phyloP scores from a whole-genome alignment of 345 rosid genomes.

The Aquilaria yunnanensis region DNA sequence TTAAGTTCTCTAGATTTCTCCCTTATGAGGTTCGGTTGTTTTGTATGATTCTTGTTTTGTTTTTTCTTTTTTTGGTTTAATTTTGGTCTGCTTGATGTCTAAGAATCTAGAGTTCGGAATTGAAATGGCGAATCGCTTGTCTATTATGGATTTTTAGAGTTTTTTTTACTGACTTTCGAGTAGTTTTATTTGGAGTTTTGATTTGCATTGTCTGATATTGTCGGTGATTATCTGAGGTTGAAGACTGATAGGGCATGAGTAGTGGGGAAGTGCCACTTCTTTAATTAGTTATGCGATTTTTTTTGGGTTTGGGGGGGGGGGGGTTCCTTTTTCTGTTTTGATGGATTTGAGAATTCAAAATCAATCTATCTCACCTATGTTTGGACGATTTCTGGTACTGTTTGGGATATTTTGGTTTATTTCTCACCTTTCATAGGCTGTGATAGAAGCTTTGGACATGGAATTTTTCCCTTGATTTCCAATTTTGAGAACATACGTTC shows the following conservation, averaged over 20 bases:
- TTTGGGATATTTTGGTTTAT: too few species aligned
- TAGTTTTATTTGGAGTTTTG: neutral
- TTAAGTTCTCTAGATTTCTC: neutral
- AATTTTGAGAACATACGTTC: too few species aligned
- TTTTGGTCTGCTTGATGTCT: neutral
- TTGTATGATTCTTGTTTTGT: neutral
- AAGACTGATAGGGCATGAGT: neutral
- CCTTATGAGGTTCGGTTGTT: neutral
- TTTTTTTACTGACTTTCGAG: neutral
- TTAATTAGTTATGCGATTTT: neutral
- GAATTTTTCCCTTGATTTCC: too few species aligned
- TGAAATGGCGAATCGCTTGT: constrained; percentile 5
- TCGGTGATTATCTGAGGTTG: neutral
- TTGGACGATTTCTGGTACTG: too few species aligned
- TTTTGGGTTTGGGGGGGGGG: too few species aligned
- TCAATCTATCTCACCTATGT: too few species aligned
- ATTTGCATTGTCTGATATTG: neutral
- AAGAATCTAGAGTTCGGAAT: neutral
- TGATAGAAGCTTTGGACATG: too few species aligned
- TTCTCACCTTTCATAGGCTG: too few species aligned
- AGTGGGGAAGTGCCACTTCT: neutral
- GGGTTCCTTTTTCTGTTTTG: too few species aligned
- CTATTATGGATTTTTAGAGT: neutral
- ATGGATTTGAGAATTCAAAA: too few species aligned
- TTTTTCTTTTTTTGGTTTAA: neutral